These are phyloP conservation scores for Yamadazyma diospyri DNA, from an alignment of 1,139 yeast species.

Conservation along the genomic window DNA sequence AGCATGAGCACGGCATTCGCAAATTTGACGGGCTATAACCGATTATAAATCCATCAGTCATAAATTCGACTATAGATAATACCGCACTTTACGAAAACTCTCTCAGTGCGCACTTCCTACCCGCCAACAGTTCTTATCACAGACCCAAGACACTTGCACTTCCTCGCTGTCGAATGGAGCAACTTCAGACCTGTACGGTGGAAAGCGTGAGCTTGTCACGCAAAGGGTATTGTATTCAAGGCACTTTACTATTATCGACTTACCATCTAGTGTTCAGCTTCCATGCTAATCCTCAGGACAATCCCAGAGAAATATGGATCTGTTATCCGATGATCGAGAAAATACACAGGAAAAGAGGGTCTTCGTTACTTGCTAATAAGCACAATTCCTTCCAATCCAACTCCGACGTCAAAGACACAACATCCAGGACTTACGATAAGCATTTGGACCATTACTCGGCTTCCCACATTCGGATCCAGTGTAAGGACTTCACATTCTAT, in stretches of 20 bases:
- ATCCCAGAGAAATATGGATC: slow-evolving; percentile 76
- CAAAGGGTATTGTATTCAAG: slow-evolving; percentile 62
- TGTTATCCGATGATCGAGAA: slow-evolving; percentile 83
- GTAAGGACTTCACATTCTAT: slow-evolving; percentile 85
- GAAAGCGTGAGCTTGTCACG: slow-evolving; percentile 67
- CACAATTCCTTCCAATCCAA: slow-evolving; percentile 9
- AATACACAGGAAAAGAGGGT: slow-evolving; percentile 58
- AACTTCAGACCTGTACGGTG: slow-evolving; percentile 38
- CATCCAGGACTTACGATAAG: slow-evolving; percentile 13
- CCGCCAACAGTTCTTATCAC: background rate
- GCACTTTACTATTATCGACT: slow-evolving; percentile 74
- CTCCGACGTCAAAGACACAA: slow-evolving; percentile 11
- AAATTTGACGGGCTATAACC: slow-evolving; percentile 58
- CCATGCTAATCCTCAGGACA: slow-evolving; percentile 22
- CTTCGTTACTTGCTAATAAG: slow-evolving; percentile 29
- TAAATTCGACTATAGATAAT: no score
- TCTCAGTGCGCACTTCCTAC: background rate
- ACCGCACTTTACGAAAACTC: no score
- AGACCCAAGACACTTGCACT: background rate
- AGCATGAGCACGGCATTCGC: slow-evolving; percentile 64
- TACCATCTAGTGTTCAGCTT: slow-evolving; percentile 78
- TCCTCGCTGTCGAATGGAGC: slow-evolving; percentile 18
- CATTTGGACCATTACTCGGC: slow-evolving; percentile 44
- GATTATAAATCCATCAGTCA: background rate
- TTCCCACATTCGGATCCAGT: slow-evolving; percentile 61